Percentiles rank a stretch among this genome's conserved stretches.
Conservation (phyloP, 768 basidiomycete genomes). For the Lentinus brumalis region DNA sequence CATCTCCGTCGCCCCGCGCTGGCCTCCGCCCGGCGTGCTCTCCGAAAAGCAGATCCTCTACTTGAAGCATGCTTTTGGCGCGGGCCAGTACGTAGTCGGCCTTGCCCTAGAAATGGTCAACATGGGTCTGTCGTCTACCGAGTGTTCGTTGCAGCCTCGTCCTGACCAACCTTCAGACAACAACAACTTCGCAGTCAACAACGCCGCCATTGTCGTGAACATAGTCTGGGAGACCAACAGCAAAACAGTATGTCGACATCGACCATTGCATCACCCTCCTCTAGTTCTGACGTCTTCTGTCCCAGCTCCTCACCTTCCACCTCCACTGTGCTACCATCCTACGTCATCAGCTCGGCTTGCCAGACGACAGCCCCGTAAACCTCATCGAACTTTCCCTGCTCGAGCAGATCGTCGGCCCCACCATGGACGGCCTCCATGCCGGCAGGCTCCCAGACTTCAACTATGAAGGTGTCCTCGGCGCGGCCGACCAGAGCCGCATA, state of each 20-base stretch:
- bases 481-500: no score
- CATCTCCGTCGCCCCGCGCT: slow-evolving; percentile 10
- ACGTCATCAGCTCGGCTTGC: no score
- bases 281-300: no score
- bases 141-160: not conserved
- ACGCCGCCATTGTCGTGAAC: not conserved
- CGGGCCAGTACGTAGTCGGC: slow-evolving; percentile 7
- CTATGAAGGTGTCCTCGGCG: no score
- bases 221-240: slow-evolving; percentile 20
- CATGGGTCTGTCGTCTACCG: not conserved
- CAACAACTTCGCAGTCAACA: not conserved
- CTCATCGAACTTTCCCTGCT: no score
- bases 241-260: slow-evolving; percentile 5
- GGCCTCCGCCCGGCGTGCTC: slow-evolving; percentile 22
- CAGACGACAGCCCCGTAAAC: no score
- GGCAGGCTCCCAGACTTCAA: no score
- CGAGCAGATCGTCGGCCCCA: no score
- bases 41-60: slow-evolving; percentile 21
- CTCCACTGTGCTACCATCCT: no score
- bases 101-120: slow-evolving; percentile 2
- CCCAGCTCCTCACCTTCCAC: no score
- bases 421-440: no score
- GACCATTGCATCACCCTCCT: no score
- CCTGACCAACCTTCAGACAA: not conserved
- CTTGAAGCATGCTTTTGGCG: slow-evolving; percentile 16